Base-by-base conservation (phyloP, 2,329 filamentous ascomycete species). In the Helotiales sp. region DNA sequence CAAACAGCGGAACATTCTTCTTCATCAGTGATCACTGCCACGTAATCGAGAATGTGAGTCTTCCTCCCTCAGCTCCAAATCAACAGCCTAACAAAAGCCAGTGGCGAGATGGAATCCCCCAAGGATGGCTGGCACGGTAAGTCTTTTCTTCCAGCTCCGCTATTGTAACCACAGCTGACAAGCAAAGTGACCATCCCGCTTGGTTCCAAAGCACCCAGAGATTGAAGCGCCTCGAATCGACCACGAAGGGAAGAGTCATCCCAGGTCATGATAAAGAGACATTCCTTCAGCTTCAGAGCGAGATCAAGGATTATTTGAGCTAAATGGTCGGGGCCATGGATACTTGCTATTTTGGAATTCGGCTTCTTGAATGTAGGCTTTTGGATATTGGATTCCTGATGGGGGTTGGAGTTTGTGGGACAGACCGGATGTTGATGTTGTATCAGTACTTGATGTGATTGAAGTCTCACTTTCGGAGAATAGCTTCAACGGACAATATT, bases 1-100 rank as follows among this genome's bases (percentile, higher is more conserved):
- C 50, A 2, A 72, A 78, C 20, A 73, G 66, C 11, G 77, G 76
- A 0, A 77, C 76, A 3, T 78, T 78, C 54, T 72, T 79, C 66
- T 78, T 77, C 63, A 77, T 75, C 52, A 76, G 73, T 63, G 77
- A 78, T 61, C 76, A 78, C 40, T 78, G 71, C 34, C 76, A 78
- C 64, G 75, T 78, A 15, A 73, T 73, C 57, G 74, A 77, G 52
- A 75, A 79, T 62, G 68, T 73, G 70, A 61, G 73, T 69, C n/a
- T n/a, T 50, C 28, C 17, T 20, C 7, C 13, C 15, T 32, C 32
- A 55, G 24, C n/a, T 20, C 37, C 26, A 24, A 24, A 22, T 7
- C 11, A 22, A 32, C 26, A 4, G 17, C 17, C 63, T 57, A 49
- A 63, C 13, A 59, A 22, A 50, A 43, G 17, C 28, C 28, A 74